Evolutionary conservation across 116 monocot genomes (phyloP).

Genomic region (Trichopus zeylanicus): DNA sequence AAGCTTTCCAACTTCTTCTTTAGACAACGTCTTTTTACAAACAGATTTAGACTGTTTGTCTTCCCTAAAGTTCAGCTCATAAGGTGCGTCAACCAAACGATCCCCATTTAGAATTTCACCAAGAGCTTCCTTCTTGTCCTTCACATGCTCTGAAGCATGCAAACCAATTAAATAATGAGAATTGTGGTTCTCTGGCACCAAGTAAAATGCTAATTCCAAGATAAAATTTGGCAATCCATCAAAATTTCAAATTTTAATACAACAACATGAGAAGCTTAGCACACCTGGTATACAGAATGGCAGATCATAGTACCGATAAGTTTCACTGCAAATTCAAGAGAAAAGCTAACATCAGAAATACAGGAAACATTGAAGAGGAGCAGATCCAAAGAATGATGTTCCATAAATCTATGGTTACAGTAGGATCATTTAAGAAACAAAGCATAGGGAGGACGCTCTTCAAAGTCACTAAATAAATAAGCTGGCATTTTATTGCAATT

Average conservation of each 20-base stretch:
- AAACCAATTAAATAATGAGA: conserved; percentile 5
- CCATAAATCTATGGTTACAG: too few species aligned
- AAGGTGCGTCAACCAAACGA: conserved; percentile 65
- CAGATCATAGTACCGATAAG: conserved; percentile 66
- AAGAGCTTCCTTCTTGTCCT: conserved; percentile 65
- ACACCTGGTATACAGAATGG: conserved; percentile 71
- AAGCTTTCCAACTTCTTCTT: conserved; percentile 41
- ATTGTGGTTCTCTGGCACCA: not conserved
- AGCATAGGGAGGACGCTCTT: too few species aligned
- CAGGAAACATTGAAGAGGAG: not conserved
- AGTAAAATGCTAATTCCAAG: too few species aligned
- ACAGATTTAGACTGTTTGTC: conserved; percentile 31
- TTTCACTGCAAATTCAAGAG: conserved; percentile 45
- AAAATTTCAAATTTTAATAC: not conserved
- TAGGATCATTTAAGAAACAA: too few species aligned
- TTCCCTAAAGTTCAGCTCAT: conserved; percentile 53
- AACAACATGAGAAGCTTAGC: not conserved
- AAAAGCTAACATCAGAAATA: conserved; percentile 3
- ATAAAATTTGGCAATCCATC: not conserved
- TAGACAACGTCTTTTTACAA: conserved; percentile 42
- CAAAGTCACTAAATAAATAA: too few species aligned
- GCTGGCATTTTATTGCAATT: too few species aligned
- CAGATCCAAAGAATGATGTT: not conserved
- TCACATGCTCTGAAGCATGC: conserved; percentile 31
- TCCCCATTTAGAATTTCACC: conserved; percentile 78